A percentile compares a stretch with the other conserved stretches of the same genome.
Evolutionary conservation across 768 basidiomycete genomes (phyloP).

Genomic region (Sporobolomyces phaffii): DNA sequence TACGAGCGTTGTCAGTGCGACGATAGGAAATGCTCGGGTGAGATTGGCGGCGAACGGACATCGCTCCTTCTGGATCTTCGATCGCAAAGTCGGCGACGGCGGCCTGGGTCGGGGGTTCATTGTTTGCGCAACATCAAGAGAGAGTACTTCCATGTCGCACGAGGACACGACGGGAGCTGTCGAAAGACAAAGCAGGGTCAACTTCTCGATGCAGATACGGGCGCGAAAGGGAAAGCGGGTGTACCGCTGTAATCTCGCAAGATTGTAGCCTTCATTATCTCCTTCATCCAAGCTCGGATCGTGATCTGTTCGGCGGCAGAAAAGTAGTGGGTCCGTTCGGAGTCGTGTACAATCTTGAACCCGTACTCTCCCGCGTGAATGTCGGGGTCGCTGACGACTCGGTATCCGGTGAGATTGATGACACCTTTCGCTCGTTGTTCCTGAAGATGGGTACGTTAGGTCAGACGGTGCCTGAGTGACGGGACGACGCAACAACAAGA

Average conservation of each 20-base stretch:
- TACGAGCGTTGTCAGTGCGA: no score
- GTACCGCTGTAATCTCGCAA: conserved; percentile 82
- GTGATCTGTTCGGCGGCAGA: conserved; percentile 77
- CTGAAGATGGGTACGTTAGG: conserved; percentile 47
- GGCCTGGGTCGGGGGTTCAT: conserved; percentile 95
- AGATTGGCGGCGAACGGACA: no score
- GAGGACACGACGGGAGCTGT: conserved; percentile 90
- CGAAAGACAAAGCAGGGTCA: neutral
- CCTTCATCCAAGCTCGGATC: conserved; percentile 99
- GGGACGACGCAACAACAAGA: no score
- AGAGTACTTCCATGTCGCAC: conserved; percentile 93
- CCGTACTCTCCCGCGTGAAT: conserved; percentile 87
- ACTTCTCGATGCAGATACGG: neutral
- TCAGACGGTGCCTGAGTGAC: neutral
- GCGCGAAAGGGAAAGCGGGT: conserved; percentile 41
- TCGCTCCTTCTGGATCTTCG: conserved; percentile 76
- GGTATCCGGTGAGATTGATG: conserved; percentile 83
- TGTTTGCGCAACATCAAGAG: conserved; percentile 85
- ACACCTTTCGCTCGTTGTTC: conserved; percentile 96
- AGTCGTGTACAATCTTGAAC: conserved; percentile 85
- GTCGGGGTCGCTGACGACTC: conserved; percentile 81
- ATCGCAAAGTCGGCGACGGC: conserved; percentile 90
- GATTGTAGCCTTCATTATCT: conserved; percentile 98
- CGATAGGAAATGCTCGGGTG: no score
- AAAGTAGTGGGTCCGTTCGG: conserved; percentile 81